Evolutionary conservation across 768 basidiomycete species (phyloP), one percentile per base, ranked within the genome.

Genomic region (Tylopilus subfusipes): DNA sequence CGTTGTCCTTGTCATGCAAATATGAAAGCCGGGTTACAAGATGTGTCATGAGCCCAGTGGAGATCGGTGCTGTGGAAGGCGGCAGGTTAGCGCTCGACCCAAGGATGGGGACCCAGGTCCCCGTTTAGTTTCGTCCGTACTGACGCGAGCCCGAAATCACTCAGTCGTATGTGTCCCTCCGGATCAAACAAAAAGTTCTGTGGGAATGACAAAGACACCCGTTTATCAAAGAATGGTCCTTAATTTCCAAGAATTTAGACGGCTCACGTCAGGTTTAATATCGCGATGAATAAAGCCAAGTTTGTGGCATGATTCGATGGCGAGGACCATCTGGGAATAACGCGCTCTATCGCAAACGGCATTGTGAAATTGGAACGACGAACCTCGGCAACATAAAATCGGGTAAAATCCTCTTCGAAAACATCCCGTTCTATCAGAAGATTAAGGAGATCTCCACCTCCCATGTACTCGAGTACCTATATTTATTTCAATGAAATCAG

Each of bases 251-350:
- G 48, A 59, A 62, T 62, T 58, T 50, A 58, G 19, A 52, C 24
- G 31, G 73, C 84, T 68, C 70, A 90, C 88, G 73, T 95, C 91
- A 63, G 93, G 90, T 73, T 97, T 95, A 74, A 98, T 95, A 76
- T 99, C 96, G 57, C 96, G 84, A 76, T 98, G 96, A 65, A 98
- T 97, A 75, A 95, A 98, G 11, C 95, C 95, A 63, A 90, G 85
- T 69, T 86, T 87, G 74, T 97, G 94, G 69, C 93, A 95, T 57
- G 87, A 88, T 69, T 95, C 89, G 57, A 98, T 86, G 29, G 93
- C 92, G 19, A 98, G 81, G 55, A 98, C 79, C 94, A 97, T 97
- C 91, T 93, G 67, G 66, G 51, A 51, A 63, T 66, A 72, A 60
- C 42, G 63, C 68, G 62, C 50, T 72, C 51, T 58, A 52, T 56